phyloP scores from a whole-genome alignment of 2,329 filamentous ascomycete genomes.

The Ascochyta rabiei region DNA sequence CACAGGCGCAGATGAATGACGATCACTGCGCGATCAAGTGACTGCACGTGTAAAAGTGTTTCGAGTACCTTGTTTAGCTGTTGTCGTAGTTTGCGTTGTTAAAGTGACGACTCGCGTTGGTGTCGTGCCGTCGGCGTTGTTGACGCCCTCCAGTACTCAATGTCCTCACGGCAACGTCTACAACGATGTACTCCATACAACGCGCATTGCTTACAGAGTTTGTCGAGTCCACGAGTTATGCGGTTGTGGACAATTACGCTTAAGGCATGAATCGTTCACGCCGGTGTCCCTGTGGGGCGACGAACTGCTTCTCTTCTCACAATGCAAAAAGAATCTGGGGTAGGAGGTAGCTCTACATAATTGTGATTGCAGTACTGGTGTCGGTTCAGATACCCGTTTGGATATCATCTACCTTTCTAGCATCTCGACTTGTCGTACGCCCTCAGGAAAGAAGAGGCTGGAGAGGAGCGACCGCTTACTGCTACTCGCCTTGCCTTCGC shows the following conservation, averaged over 20 bases:
- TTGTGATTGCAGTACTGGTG: background rate
- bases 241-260: background rate
- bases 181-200: no score
- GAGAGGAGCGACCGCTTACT: slow-evolving; percentile 24
- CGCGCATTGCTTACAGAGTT: no score
- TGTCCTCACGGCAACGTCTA: no score
- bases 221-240: no score
- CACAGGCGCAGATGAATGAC: no score
- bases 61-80: no score
- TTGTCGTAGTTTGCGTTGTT: no score
- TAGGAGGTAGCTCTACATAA: background rate
- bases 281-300: background rate
- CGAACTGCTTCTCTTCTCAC: background rate
- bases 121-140: no score
- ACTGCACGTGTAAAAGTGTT: no score
- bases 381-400: background rate
- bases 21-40: no score
- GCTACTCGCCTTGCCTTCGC: slow-evolving; percentile 16
- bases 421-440: slow-evolving; percentile 19
- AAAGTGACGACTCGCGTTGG: no score
- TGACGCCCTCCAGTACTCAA: no score
- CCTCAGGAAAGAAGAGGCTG: slow-evolving; percentile 19
- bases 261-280: background rate
- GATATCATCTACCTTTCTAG: background rate
- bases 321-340: background rate